Evolutionary conservation across 495 filamentous ascomycete genomes (phyloP), one percentile per base, ranked within the genome.

Genomic region (Aspergillus sparsus): DNA sequence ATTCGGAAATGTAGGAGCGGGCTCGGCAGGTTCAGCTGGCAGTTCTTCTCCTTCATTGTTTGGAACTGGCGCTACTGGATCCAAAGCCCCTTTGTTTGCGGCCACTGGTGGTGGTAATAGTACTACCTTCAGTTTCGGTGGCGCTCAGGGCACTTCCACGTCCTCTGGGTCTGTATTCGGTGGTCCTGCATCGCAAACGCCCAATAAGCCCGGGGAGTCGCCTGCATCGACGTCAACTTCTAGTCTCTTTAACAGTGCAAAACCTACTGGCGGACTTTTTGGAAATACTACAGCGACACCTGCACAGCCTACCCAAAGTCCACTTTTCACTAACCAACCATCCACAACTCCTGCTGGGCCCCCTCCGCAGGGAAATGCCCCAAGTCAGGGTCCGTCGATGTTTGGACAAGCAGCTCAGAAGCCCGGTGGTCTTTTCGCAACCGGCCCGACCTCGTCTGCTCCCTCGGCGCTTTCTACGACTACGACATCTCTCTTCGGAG

Each of bases 301-400:
- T 51, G 74, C 70, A 11, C 77, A 78, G n/a, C 58, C 76, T 3
- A 66, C 66, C 12, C 46, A 50, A 55, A 62, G 60, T 13, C 55
- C 73, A 34, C 60, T 81, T 56, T 82, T 84, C 58, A 64, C 72
- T n/a, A 74, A 75, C 39, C 70, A 58, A 37, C 49, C 74, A 32
- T 87, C 85, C 2, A 88, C 85, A 34, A 88, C 85, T 57, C 85
- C 85, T 44, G 85, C 85, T 54, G 85, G 85, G 35, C 83, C 83
- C 62, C 85, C 85, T 18, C 85, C 85, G 8, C 65, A 68, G 49
- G 68, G 71, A 66, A 61, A 60, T 61, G 36, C 71, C 35, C 42
- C 65, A 34, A 63, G 61, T n/a, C 63, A 71, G 49, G 56, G 63
- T n/a, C 65, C 59, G 34, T 62, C 71, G 13, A 52, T 70, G 10